Conservation (phyloP, 2,329 filamentous ascomycete species). For the Pyrenochaeta sp. region DNA sequence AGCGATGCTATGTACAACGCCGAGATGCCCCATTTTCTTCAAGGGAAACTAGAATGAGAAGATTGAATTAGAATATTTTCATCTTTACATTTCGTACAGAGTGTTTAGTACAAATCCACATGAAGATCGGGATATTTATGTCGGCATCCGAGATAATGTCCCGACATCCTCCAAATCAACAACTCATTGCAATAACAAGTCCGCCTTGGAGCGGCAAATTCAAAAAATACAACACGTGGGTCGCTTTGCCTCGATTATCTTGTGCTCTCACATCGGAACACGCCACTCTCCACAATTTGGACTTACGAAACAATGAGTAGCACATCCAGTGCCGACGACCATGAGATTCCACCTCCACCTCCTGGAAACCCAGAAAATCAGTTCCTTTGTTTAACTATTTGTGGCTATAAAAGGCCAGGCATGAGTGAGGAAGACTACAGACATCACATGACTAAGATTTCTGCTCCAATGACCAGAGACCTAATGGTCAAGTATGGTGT, state of each 20-base stretch:
- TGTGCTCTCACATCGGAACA: too few relatives aligned
- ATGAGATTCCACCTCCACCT: neutral
- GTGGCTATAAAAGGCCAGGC: slow-evolving; percentile 57
- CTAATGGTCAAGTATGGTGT: slow-evolving; percentile 62
- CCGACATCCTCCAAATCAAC: neutral
- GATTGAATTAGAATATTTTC: neutral
- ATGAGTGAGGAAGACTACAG: slow-evolving; percentile 60
- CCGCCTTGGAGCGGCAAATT: neutral
- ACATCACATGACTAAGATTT: slow-evolving; percentile 58
- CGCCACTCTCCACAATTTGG: too few relatives aligned
- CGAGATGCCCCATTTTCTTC: neutral
- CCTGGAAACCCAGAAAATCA: slow-evolving; percentile 1
- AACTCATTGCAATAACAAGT: neutral
- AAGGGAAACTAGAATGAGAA: neutral
- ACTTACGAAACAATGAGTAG: neutral
- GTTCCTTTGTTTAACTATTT: slow-evolving; percentile 58
- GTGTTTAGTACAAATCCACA: neutral
- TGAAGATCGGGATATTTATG: neutral
- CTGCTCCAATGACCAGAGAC: slow-evolving; percentile 57
- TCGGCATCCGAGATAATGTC: neutral
- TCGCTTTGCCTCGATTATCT: too few relatives aligned
- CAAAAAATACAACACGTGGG: neutral
- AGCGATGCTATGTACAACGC: neutral
- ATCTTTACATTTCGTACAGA: too few relatives aligned
- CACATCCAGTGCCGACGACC: neutral